Base-by-base conservation (phyloP, 2,329 filamentous ascomycete genomes). In the Arachnomyces sp. region DNA sequence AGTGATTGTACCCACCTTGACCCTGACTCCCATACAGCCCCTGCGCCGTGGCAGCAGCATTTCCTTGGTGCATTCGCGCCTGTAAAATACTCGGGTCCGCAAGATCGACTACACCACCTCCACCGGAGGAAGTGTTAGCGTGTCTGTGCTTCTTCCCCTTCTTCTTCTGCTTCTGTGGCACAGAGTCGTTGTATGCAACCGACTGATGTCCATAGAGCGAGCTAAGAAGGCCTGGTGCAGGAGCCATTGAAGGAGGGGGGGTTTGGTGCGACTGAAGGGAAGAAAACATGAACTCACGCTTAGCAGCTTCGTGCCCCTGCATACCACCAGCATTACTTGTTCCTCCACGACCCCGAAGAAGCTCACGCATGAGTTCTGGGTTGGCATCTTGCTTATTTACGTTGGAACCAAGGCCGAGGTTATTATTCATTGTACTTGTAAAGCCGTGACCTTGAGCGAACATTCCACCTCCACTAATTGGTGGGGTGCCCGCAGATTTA, bases 121-220 rank as follows among this genome's bases (percentile, higher is more conserved):
- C 89, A 81, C 88, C 94, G 82, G 90, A 96, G 86, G 89, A 95
- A 90, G 90, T 95, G 87, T 95, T 95, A 92, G 88, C 90, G 83
- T 95, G 89, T 82, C 89, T 93, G 78, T 95, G 90, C 87, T 95
- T 95, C 82, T 95, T 95, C 76, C 88, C 88, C 87, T 95, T 95
- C 81, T 95, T 95, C 84, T 94, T 95, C 80, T 93, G 88, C 82
- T 95, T 93, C 73, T 86, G 83, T 64, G 71, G 68, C 73, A 84
- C 84, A 73, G 83, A 82, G 66, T 94, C 88, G 81, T 89, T 85
- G 73, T 86, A 87, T 71, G 80, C 78, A 74, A 84, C 86, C 74
- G 84, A 73, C 73, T 85, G 84, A 64, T 80, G 75, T 72, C 84
- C 86, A 75, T 93, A 93, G 75, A 92, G 86, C 78, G 86, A 85